Base-by-base conservation (phyloP, 257 asterid species). In the Coffea canephora region DNA sequence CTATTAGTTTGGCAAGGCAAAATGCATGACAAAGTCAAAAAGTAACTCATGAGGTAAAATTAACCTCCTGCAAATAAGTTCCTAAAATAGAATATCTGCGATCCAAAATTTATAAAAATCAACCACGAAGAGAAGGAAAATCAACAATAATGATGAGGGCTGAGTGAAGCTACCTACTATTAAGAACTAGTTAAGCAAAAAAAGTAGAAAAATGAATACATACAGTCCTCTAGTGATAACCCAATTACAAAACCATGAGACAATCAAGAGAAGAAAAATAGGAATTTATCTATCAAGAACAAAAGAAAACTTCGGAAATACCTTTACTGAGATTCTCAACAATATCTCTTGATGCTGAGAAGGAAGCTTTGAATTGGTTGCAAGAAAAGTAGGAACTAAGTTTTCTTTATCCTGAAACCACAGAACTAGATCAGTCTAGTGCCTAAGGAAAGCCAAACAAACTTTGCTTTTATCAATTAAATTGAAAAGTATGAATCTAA, bases 311-410 rank as follows among this genome's bases (percentile, higher is more conserved):
- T 73, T 66, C 64, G 82, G 61, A 55, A 77, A 46, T 75, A 95
- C 99, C 97, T 92, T 95, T 61, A 90, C 85, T 48, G 87, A 81
- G 84, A 92, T 88, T 86, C 98, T 91, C 82, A 95, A 88, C 69
- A 95, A 85, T 84, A 91, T 88, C 52, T 92, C 97, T 81, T 95
- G 99, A 84, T 95, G 99, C 79, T 91, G 97, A 70, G 89, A 79
- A 83, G 98, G 96, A 85, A 93, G 86, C 86, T 90, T 91, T 31
- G 97, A 91, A 79, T 93, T 92, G 88, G 81, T 86, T 57, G 86
- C 81, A 75, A 95, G 81, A 78, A 95, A 85, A n/a, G 82, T 84
- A 81, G 96, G 98, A 80, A 89, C 92, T 79, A 90, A 76, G 72
- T 78, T 81, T 84, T 93, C 93, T 79, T 92, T 93, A 74, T 91